phyloP scores from a whole-genome alignment of 768 basidiomycete genomes.

The Termitomyces sp. region DNA sequence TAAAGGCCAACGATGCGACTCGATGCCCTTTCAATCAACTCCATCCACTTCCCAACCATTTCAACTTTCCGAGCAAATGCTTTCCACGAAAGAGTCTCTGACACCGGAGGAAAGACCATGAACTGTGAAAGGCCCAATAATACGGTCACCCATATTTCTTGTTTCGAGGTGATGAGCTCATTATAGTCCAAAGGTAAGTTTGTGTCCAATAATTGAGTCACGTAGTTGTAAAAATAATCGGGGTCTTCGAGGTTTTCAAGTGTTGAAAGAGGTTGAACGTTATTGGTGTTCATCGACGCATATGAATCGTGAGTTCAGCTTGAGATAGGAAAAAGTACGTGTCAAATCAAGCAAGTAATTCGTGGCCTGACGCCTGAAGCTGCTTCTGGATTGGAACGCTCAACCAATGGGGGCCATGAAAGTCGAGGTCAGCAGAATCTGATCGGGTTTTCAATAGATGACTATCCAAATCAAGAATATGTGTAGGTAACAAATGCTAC shows the following conservation, averaged over 20 bases:
- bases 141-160: slow-evolving; percentile 43
- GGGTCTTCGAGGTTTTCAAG: slow-evolving; percentile 15
- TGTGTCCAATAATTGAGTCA: slow-evolving; percentile 13
- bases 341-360: neutral
- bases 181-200: slow-evolving; percentile 11
- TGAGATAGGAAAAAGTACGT: neutral
- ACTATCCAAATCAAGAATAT: slow-evolving; percentile 3
- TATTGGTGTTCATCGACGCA: slow-evolving; percentile 12
- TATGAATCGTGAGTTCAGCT: neutral
- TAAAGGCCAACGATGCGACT: slow-evolving; percentile 48
- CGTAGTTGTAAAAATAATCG: slow-evolving; percentile 14
- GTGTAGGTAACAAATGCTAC: slow-evolving; percentile 1
- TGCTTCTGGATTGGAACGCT: neutral
- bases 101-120: slow-evolving; percentile 51
- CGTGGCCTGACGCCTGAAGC: neutral
- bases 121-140: slow-evolving; percentile 48
- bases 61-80: slow-evolving; percentile 53
- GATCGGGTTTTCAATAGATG: neutral
- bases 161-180: slow-evolving; percentile 25
- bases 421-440: neutral
- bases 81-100: slow-evolving; percentile 45
- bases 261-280: slow-evolving; percentile 10
- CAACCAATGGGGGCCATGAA: neutral
- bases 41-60: slow-evolving; percentile 49
- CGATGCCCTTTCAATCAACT: slow-evolving; percentile 49